Base-by-base conservation (phyloP, 2,329 filamentous ascomycete genomes). In the Escovopsis sp. region DNA sequence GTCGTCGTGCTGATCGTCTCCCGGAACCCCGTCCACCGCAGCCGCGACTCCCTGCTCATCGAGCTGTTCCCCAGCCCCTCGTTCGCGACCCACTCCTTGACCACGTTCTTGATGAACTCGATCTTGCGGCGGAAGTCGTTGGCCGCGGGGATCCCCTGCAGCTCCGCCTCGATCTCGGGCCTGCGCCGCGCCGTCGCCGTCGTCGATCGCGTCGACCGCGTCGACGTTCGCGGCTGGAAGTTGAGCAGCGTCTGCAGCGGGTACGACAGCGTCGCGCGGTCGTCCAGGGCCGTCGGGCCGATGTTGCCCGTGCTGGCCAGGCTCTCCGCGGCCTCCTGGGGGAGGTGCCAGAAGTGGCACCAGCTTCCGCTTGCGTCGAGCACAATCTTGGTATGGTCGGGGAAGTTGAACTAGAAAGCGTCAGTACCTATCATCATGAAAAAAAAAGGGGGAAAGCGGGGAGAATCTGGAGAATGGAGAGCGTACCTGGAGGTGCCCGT, bases 351-450 rank as follows among this genome's bases (percentile, higher is more conserved):
- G 51, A 86, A 84, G 51, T 83, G 79, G 45, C 80, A 79, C 66
- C 76, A 79, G 1, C 69, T 73, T n/a, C 79, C 82, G 21, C 79
- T 72, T 1, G 77, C 62, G 39, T 84, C 82, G 18, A 90, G 61
- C 11, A 88, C 78, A 36, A 90, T 71, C 58, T 90, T 90, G 39
- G 83, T 88, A 54, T 90, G 83, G 46, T 90, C 83, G 3, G 83
- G 82, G 54, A 90, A 90, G 58, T 90, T 88, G 58, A 88, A 82
- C 71, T 85, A 34, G n/a, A 25, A 16, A 27, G 18, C 39, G 45
- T 55, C 44, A 55, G 50, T 36, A 16, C 25, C n/a, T n/a, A n/a
- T n/a, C n/a, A n/a, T n/a, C n/a, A n/a, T n/a, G n/a, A n/a, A n/a
- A n/a, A n/a, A n/a, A n/a, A n/a, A n/a, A n/a, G n/a, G n/a, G n/a